Evolutionary conservation across 495 filamentous ascomycete genomes (phyloP).

Genomic region (Geopyxis carbonaria): DNA sequence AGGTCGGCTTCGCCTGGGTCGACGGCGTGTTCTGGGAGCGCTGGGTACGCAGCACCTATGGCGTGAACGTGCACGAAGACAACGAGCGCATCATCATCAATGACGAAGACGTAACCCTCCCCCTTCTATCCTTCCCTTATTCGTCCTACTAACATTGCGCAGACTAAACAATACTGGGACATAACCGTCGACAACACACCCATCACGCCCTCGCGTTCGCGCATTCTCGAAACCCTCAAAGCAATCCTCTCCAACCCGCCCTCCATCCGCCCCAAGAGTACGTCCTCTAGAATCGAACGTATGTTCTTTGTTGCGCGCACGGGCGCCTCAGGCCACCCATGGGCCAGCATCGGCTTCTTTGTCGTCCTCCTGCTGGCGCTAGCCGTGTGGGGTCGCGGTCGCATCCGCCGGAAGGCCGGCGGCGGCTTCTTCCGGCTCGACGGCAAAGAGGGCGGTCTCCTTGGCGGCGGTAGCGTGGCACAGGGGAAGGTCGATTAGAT

Average conservation of each 20-base stretch:
- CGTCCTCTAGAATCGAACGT: conserved; percentile 56
- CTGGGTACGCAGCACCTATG: conserved; percentile 87
- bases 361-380: conserved; percentile 36
- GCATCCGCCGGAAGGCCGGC: conserved; percentile 33
- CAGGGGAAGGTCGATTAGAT: conserved; percentile 67
- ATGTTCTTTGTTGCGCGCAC: conserved; percentile 59
- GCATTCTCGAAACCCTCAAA: conserved; percentile 85
- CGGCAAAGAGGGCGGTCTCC: conserved; percentile 56
- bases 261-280: conserved; percentile 74
- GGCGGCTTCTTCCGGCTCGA: conserved; percentile 62
- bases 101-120: conserved; percentile 70
- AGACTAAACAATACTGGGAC: conserved; percentile 94
- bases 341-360: conserved; percentile 45
- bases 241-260: conserved; percentile 49
- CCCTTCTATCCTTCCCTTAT: neutral
- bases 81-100: conserved; percentile 92
- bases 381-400: conserved; percentile 40
- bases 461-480: conserved; percentile 32
- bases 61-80: conserved; percentile 59
- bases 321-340: conserved; percentile 54
- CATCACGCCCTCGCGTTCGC: conserved; percentile 79
- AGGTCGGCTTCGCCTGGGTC: conserved; percentile 95
- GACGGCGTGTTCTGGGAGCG: conserved; percentile 95
- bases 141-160: conserved; percentile 9
- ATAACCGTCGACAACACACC: conserved; percentile 67